Conservation (phyloP, 768 basidiomycete species). For the Boletus rufocinnamomeus region DNA sequence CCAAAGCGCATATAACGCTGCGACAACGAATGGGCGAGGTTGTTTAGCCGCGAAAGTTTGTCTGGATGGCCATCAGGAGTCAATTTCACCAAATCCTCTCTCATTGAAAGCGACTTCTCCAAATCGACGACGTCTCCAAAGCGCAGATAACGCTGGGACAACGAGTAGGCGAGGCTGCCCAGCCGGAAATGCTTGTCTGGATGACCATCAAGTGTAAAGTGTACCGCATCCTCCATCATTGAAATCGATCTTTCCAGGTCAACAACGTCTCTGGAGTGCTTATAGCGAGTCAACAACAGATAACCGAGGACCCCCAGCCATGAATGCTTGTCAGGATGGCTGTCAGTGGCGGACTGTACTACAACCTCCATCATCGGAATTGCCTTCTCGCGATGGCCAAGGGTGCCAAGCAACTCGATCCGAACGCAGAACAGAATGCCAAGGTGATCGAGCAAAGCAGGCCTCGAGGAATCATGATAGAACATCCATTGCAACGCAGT, state of each 20-base stretch:
- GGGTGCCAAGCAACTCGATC: neutral
- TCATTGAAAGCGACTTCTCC: no score
- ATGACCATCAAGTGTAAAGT: no score
- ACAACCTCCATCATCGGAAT: neutral
- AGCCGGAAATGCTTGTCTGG: no score
- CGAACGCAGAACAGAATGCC: neutral
- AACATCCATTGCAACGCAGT: neutral
- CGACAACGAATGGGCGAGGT: no score
- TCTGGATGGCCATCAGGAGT: no score
- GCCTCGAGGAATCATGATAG: neutral
- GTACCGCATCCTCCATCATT: no score
- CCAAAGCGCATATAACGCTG: neutral
- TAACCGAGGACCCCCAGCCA: neutral
- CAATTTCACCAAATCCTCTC: no score
- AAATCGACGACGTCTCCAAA: no score
- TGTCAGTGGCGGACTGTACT: neutral
- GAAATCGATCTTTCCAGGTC: neutral
- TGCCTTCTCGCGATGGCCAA: neutral
- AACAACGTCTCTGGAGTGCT: neutral
- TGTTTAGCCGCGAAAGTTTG: no score
- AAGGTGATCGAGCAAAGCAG: neutral
- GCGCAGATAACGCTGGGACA: no score
- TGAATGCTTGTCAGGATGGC: neutral
- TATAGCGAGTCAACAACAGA: neutral
- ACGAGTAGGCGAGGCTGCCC: no score